Evolutionary conservation across 2,329 filamentous ascomycete genomes (phyloP).

Genomic region (Talaromyces funiculosus): DNA sequence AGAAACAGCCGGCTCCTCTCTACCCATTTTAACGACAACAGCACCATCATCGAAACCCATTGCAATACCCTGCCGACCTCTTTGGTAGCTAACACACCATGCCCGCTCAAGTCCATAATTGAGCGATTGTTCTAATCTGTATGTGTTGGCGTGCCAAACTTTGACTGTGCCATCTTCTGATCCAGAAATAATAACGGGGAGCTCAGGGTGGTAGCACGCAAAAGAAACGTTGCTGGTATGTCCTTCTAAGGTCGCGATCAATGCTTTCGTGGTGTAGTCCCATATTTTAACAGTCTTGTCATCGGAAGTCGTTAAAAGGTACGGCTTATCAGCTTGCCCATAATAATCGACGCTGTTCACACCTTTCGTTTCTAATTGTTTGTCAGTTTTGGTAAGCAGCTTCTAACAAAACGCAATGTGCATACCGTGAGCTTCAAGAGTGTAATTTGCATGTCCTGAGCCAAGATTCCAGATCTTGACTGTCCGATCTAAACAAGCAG

Average conservation of each 20-base stretch:
- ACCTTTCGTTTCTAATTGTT: conserved; percentile 67
- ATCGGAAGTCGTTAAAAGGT: conserved; percentile 93
- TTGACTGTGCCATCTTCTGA: conserved; percentile 97
- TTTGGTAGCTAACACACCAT: conserved; percentile 96
- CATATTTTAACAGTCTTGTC: conserved; percentile 96
- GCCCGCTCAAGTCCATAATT: conserved; percentile 94
- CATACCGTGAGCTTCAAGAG: conserved; percentile 76
- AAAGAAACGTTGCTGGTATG: conserved; percentile 98
- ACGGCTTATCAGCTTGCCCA: conserved; percentile 64
- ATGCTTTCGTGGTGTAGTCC: conserved; percentile 97
- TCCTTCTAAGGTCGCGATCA: conserved; percentile 93
- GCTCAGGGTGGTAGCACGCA: conserved; percentile 93
- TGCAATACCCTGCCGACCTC: conserved; percentile 87
- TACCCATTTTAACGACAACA: conserved; percentile 94
- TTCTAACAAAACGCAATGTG: not conserved
- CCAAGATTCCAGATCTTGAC: conserved; percentile 98
- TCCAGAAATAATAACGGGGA: conserved; percentile 94
- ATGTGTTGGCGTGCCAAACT: conserved; percentile 98
- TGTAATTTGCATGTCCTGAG: conserved; percentile 90
- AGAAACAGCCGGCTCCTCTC: conserved; percentile 93
- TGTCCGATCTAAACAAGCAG: conserved; percentile 89
- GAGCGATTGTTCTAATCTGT: conserved; percentile 88
- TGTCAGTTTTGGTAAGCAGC: not conserved
- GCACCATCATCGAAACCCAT: conserved; percentile 97
- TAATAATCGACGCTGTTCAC: conserved; percentile 96